A percentile compares a stretch with the other conserved stretches of the same genome.
Conservation (phyloP, 1,139 yeast genomes). For the Debaryomyces sp. region DNA sequence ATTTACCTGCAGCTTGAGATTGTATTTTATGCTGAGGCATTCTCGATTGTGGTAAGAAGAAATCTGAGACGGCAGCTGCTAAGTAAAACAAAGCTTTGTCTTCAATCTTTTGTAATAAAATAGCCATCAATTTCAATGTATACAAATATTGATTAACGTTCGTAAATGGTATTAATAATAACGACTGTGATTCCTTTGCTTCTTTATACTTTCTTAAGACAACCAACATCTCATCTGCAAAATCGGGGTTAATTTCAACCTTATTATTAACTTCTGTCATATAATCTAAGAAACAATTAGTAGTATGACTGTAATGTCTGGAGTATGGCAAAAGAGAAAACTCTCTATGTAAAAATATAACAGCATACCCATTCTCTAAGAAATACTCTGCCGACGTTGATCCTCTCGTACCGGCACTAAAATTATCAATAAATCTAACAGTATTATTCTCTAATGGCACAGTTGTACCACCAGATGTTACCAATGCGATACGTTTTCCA, state of each 20-base stretch:
- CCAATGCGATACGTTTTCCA: constrained; percentile 66
- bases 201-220: constrained; percentile 67
- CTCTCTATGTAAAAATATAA: constrained; percentile 88
- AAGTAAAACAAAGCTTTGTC: constrained; percentile 72
- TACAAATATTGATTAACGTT: constrained; percentile 93
- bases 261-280: constrained; percentile 59
- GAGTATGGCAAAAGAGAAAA: constrained; percentile 90
- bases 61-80: constrained; percentile 98
- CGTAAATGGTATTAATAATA: constrained; percentile 82
- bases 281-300: constrained; percentile 84
- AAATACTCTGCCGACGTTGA: constrained; percentile 95
- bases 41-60: constrained; percentile 83
- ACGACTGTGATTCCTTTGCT: constrained; percentile 59
- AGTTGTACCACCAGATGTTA: constrained; percentile 98
- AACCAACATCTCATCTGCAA: constrained; percentile 61
- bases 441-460: constrained; percentile 97
- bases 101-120: constrained; percentile 55
- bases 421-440: constrained; percentile 93
- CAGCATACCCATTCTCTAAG: constrained; percentile 83
- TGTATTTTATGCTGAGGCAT: constrained; percentile 95
- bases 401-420: constrained; percentile 97
- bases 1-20: constrained; percentile 68
- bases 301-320: constrained; percentile 83
- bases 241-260: constrained; percentile 62
- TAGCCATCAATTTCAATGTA: constrained; percentile 72